Base-by-base conservation (phyloP, 2,329 filamentous ascomycete genomes). In the Saccharata proteae region DNA sequence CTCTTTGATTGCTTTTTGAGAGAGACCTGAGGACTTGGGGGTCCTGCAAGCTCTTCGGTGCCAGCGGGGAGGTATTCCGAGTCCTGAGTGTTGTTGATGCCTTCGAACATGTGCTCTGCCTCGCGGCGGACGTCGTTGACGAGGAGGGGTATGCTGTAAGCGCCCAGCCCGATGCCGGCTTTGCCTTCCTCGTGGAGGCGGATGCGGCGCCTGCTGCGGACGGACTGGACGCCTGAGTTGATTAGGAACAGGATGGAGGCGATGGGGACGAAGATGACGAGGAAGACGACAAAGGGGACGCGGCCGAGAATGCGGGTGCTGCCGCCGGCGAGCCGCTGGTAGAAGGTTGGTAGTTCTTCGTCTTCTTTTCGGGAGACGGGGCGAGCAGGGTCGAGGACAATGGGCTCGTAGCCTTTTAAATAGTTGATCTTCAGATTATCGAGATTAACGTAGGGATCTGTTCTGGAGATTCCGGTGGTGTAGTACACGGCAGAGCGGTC, bases 401-500 rank as follows among this genome's bases (percentile, higher is more conserved):
- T 75, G 29, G 78, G 65, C 22, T 77, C 74, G 44, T 82, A 88
- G 15, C 77, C 82, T 19, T 73, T 58, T 1, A 88, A 51, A 44
- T 80, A 92, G 47, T 82, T 82, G 42, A 84, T 62, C 14, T 77
- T 73, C 38, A 88, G 52, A 4, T 68, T 71, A 13, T 77, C 69
- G 11, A 80, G 49, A 40, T 85, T 66, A 1, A 66, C 66, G 48
- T 75, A 96, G 0, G 85, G 86, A 45, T 96, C 82, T 1, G 68
- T 80, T 45, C 75, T 76, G 15, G 77, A 68, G 26, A 94, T 83
- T 13, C 66, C 67, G 0, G 84, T 82, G 0, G 88, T 94, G 52
- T 88, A 93, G 57, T 81, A 83, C 1, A 78, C 73, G 4, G 83
- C 82, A 26, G 73, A 82, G 33, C 76, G 67, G 58, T 96, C 88